Conservation (phyloP, 106 monocot genomes). For the Gastrodia elata region DNA sequence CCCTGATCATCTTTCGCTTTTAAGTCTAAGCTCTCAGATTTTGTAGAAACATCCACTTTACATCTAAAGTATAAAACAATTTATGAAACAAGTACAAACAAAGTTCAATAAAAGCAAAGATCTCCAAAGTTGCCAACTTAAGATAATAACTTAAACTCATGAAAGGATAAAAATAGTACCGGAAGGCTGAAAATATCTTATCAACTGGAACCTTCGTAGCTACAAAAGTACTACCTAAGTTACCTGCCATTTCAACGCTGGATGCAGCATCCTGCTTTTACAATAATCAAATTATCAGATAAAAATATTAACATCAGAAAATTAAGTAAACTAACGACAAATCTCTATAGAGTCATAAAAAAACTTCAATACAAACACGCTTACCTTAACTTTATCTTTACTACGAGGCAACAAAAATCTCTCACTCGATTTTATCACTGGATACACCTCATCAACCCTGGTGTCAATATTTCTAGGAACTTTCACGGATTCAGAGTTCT, state of each 20-base stretch:
- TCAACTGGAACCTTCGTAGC: slow-evolving; percentile 2
- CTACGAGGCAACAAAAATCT: slow-evolving; percentile 33
- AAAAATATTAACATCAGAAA: not conserved
- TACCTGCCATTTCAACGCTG: not conserved
- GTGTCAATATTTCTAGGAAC: slow-evolving; percentile 45
- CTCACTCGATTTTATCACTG: slow-evolving; percentile 52
- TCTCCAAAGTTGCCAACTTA: too few species aligned
- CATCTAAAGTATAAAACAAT: slow-evolving; percentile 20
- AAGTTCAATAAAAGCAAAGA: not conserved
- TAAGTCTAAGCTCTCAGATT: slow-evolving; percentile 12
- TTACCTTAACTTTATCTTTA: slow-evolving; percentile 42
- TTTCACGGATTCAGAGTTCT: slow-evolving; percentile 26
- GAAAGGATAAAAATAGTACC: slow-evolving; percentile 16
- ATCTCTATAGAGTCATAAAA: not conserved
- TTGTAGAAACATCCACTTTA: slow-evolving; percentile 4
- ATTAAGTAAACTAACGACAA: not conserved
- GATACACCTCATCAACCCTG: slow-evolving; percentile 46
- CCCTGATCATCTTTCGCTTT: slow-evolving; percentile 19
- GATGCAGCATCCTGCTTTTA: slow-evolving; percentile 23
- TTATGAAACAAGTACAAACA: not conserved
- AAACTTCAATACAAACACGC: slow-evolving; percentile 1
- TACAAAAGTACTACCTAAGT: slow-evolving; percentile 3
- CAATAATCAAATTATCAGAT: not conserved
- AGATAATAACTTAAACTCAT: not conserved
- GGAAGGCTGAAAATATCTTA: slow-evolving; percentile 1